Evolutionary conservation across 2,329 filamentous ascomycete species (phyloP), one percentile per base, ranked within the genome.

Genomic region (Elsinoe fawcettii): DNA sequence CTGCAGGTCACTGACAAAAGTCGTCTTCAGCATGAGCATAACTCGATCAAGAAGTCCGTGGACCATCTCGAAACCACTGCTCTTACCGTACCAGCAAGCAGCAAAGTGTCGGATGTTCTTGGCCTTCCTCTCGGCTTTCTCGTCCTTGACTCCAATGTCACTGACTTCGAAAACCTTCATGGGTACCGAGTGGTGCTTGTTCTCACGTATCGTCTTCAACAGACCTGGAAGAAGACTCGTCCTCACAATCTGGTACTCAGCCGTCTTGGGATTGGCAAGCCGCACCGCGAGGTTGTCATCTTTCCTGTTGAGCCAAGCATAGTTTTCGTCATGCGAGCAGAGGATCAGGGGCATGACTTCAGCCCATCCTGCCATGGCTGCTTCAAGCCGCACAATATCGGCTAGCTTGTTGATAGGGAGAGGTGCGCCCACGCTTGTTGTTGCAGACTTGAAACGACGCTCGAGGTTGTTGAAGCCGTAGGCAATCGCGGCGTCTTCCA

Each of bases 251-350:
- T 96, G 91, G 73, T 96, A 96, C 70, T 96, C 91, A 23, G 84
- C 80, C 0, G 90, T 95, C 77, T 96, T 96, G 57, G 91, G 91
- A 71, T 96, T 96, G 62, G 88, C 88, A 39, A 96, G 85, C 65
- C 84, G 85, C 63, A 96, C 83, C 25, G 89, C 90, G 0, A 86
- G 90, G 59, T 80, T 85, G 66, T 95, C 88, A 64, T 96, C 91
- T 68, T 85, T 84, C 68, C 90, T 86, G 75, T 96, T 96, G 54
- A 99, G 78, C 87, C 89, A 96, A 59, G 80, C 86, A 71, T 97
- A 99, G 77, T 99, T 99, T 79, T 99, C 93, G 68, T 97, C 92
- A 71, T 96, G 90, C 46, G 90, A 95, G 79, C 93, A 99, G 57
- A 99, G 83, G 64, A 96, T 97, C 25, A 99, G 80, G 23, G 93